phyloP scores from a whole-genome alignment of 441 rosid genomes.

The Aleurites moluccanus region DNA sequence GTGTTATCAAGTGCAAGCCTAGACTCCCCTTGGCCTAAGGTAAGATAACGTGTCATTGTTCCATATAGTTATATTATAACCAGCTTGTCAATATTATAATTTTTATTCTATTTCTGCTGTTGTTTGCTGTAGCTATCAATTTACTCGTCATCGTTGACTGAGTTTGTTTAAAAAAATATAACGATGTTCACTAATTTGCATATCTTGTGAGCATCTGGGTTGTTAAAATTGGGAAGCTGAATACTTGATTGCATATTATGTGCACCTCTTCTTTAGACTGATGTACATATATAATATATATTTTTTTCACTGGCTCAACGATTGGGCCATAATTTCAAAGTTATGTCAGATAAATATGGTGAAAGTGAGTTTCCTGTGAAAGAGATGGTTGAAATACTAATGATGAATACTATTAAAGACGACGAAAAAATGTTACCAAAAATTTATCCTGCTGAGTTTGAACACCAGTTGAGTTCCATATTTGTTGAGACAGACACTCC shows the following conservation, averaged over 20 bases:
- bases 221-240: neutral
- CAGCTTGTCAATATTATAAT: neutral
- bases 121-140: neutral
- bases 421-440: slow-evolving; percentile 44
- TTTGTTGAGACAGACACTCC: slow-evolving; percentile 47
- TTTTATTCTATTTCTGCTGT: neutral
- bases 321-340: slow-evolving; percentile 44
- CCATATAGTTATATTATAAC: neutral
- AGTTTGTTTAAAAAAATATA: too few species aligned
- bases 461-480: slow-evolving; percentile 54
- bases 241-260: too few species aligned
- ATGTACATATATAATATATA: neutral
- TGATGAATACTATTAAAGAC: slow-evolving; percentile 56
- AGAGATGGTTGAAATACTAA: slow-evolving; percentile 54
- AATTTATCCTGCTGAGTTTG: slow-evolving; percentile 41
- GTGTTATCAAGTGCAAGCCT: slow-evolving; percentile 72
- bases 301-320: slow-evolving; percentile 46
- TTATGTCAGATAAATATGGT: slow-evolving; percentile 33
- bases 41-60: slow-evolving; percentile 15
- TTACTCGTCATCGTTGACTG: too few species aligned
- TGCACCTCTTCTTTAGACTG: neutral
- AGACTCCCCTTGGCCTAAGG: slow-evolving; percentile 91
- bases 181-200: neutral
- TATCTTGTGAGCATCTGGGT: slow-evolving; percentile 3
- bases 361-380: slow-evolving; percentile 45